A percentile compares a stretch with the other conserved stretches of the same genome.
These are phyloP conservation scores for Erodium trifolium DNA, from an alignment of 441 rosid species.

Conservation along the genomic window DNA sequence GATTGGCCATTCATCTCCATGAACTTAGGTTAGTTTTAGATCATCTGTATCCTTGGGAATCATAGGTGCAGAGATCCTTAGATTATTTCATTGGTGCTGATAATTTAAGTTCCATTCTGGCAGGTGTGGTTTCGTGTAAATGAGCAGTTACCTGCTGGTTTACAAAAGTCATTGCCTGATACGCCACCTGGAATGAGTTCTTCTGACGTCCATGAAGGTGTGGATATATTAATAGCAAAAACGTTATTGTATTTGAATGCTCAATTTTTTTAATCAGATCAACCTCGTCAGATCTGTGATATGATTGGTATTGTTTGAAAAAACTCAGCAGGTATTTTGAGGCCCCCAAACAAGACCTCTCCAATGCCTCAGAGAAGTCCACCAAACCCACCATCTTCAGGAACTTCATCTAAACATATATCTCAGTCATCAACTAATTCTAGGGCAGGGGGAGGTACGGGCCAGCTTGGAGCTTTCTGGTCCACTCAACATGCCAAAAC, in stretches of 20 bases:
- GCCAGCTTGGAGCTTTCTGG: constrained; percentile 87
- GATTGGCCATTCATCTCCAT: constrained; percentile 58
- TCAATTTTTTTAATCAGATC: background rate
- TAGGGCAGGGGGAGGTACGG: constrained; percentile 37
- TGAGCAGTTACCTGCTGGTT: constrained; percentile 59
- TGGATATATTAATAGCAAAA: constrained; percentile 9
- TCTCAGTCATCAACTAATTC: constrained; percentile 23
- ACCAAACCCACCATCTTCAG: constrained; percentile 54
- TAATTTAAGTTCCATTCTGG: constrained; percentile 36
- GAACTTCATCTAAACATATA: constrained; percentile 22
- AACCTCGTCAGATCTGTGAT: constrained; percentile 1
- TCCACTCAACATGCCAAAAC: constrained; percentile 66
- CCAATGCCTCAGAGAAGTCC: constrained; percentile 71
- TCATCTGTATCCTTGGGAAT: constrained; percentile 26
- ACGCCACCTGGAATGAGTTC: constrained; percentile 58
- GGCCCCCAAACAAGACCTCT: constrained; percentile 45
- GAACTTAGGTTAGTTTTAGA: constrained; percentile 73
- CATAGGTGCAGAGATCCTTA: constrained; percentile 30
- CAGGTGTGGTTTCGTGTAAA: constrained; percentile 97
- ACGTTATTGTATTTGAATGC: background rate
- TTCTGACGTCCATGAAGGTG: constrained; percentile 42
- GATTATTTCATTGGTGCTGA: constrained; percentile 37
- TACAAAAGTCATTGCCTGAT: constrained; percentile 83
- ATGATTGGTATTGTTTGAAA: constrained; percentile 1
- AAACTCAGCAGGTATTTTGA: constrained; percentile 39